phyloP scores from a whole-genome alignment of 805 yeast species.

The Metschnikowia aberdeeniae region DNA sequence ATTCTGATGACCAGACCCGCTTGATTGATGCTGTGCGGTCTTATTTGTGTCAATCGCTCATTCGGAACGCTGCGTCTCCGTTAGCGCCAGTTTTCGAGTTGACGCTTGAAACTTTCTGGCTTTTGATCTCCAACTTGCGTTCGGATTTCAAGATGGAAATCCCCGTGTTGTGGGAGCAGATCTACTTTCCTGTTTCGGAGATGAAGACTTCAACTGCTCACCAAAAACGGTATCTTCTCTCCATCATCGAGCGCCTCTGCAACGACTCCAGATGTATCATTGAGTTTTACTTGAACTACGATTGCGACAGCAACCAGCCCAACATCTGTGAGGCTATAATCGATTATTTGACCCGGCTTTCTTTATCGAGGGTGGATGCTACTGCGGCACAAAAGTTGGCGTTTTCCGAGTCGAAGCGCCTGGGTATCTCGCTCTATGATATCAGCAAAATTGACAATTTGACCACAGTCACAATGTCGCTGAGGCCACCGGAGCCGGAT shows the following conservation, averaged over 20 bases:
- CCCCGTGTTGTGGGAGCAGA: slow-evolving; percentile 88
- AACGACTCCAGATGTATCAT: slow-evolving; percentile 86
- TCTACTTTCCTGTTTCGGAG: slow-evolving; percentile 91
- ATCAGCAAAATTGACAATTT: slow-evolving; percentile 70
- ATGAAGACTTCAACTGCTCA: slow-evolving; percentile 88
- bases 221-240: slow-evolving; percentile 83
- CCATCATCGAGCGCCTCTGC: slow-evolving; percentile 76
- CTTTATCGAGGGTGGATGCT: slow-evolving; percentile 68
- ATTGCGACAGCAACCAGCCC: slow-evolving; percentile 79
- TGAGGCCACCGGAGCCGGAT: slow-evolving; percentile 55
- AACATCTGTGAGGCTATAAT: slow-evolving; percentile 82
- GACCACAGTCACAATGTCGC: slow-evolving; percentile 61
- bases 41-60: slow-evolving; percentile 73
- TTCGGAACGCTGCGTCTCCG: slow-evolving; percentile 90
- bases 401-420: slow-evolving; percentile 35
- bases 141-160: slow-evolving; percentile 88
- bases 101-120: slow-evolving; percentile 90
- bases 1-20: slow-evolving; percentile 50
- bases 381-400: slow-evolving; percentile 62
- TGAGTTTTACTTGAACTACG: slow-evolving; percentile 92
- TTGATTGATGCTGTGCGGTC: slow-evolving; percentile 80
- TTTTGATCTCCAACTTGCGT: slow-evolving; percentile 76
- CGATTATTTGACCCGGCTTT: slow-evolving; percentile 68
- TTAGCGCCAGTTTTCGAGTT: slow-evolving; percentile 89
- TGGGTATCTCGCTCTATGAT: slow-evolving; percentile 70